Evolutionary conservation across 352 stramenopile species (phyloP).

Genomic region (Detonula confervacea): DNA sequence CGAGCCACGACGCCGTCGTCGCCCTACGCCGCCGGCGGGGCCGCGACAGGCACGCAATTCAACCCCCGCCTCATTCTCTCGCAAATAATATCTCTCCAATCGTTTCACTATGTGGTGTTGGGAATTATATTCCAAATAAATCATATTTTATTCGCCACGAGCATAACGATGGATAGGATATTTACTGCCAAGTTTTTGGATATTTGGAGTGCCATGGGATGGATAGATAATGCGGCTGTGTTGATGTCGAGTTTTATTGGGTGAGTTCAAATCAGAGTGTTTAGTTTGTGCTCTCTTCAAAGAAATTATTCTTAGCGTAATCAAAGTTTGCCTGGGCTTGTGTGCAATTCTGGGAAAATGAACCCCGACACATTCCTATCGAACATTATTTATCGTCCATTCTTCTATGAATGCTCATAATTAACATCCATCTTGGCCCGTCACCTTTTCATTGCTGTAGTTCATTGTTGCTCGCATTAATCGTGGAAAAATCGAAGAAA

Average conservation of each 20-base stretch:
- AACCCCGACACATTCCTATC: too few species aligned
- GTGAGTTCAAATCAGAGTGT: too few species aligned
- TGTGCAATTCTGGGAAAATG: too few species aligned
- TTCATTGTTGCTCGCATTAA: conserved; percentile 71
- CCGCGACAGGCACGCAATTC: conserved; percentile 62
- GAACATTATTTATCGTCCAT: too few species aligned
- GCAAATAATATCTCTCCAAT: conserved; percentile 77
- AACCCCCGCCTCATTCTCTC: conserved; percentile 77
- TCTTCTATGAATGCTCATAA: not conserved
- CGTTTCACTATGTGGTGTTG: conserved; percentile 79
- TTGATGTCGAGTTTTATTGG: conserved; percentile 59
- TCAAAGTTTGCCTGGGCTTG: too few species aligned
- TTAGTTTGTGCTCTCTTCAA: too few species aligned
- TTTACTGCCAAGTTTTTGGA: conserved; percentile 76
- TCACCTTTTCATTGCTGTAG: conserved; percentile 14
- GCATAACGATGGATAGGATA: conserved; percentile 77
- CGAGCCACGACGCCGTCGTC: not conserved
- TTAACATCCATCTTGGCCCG: too few species aligned
- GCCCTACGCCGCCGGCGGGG: not conserved
- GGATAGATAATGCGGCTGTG: conserved; percentile 68
- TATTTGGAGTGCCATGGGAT: conserved; percentile 65
- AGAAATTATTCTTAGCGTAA: too few species aligned
- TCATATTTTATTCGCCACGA: conserved; percentile 66
- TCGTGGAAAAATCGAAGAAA: conserved; percentile 85
- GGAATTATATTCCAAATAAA: conserved; percentile 78